Conservation (phyloP, 495 filamentous ascomycete species). For the Geopyxis carbonaria region DNA sequence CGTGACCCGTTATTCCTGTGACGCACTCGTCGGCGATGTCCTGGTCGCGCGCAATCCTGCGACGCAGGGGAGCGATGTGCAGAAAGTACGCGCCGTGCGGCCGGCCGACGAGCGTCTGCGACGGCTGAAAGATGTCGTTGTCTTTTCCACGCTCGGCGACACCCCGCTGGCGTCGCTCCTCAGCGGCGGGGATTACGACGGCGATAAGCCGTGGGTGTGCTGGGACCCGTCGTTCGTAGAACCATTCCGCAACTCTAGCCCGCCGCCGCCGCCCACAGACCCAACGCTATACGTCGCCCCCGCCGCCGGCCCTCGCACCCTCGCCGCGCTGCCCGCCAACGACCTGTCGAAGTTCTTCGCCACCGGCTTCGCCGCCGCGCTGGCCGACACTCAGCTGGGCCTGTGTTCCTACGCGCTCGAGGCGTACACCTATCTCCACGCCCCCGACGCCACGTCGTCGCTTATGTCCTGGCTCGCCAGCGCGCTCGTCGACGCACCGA, state of each 20-base stretch:
- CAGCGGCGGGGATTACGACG: slow-evolving; percentile 90
- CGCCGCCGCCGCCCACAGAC: no score
- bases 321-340: slow-evolving; percentile 3
- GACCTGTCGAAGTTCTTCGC: slow-evolving; percentile 31
- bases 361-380: slow-evolving; percentile 16
- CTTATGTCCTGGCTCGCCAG: slow-evolving; percentile 46
- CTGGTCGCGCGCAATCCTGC: slow-evolving; percentile 73
- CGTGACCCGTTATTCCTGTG: slow-evolving; percentile 31
- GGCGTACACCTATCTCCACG: slow-evolving; percentile 44
- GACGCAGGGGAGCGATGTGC: slow-evolving; percentile 66
- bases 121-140: slow-evolving; percentile 64
- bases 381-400: slow-evolving; percentile 50
- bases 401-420: slow-evolving; percentile 61
- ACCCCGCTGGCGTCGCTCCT: slow-evolving; percentile 61
- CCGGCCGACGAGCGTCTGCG: slow-evolving; percentile 37
- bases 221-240: slow-evolving; percentile 66
- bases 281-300: no score
- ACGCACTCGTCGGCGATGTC: slow-evolving; percentile 37
- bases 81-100: slow-evolving; percentile 41
- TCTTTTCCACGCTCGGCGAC: slow-evolving; percentile 58
- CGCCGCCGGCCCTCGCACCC: not conserved
- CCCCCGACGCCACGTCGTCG: slow-evolving; percentile 31
- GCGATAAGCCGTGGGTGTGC: slow-evolving; percentile 75
- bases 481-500: slow-evolving; percentile 63
- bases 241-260: slow-evolving; percentile 66